Conservation (phyloP, 1,139 yeast species). For the Blastobotrys serpentis region DNA sequence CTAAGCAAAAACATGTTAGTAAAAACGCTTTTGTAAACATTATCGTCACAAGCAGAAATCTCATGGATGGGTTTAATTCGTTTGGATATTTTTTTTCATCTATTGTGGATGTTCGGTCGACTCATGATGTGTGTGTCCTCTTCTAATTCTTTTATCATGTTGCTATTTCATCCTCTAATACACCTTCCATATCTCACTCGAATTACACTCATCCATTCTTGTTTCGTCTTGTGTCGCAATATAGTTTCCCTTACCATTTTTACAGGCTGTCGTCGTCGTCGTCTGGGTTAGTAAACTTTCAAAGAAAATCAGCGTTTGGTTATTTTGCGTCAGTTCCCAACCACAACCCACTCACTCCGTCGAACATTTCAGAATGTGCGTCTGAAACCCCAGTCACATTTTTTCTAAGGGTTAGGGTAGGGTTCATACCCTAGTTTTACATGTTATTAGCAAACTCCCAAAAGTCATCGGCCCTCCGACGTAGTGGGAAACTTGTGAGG, state of each 20-base stretch:
- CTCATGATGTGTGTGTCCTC: too few relatives aligned
- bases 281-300: constrained; percentile 10
- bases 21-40: background rate
- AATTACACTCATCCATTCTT: background rate
- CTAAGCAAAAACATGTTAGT: background rate
- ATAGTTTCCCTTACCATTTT: constrained; percentile 6
- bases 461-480: too few relatives aligned
- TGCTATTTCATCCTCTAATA: too few relatives aligned
- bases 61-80: background rate
- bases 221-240: background rate
- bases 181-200: background rate
- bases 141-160: too few relatives aligned
- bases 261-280: constrained; percentile 11
- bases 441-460: too few relatives aligned
- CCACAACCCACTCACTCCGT: background rate
- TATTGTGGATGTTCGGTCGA: background rate
- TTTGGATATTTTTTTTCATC: background rate
- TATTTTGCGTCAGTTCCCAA: background rate
- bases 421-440: constrained; percentile 6
- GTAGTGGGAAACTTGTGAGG: too few relatives aligned
- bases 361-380: background rate
- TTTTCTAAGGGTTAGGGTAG: background rate
- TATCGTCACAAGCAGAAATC: background rate
- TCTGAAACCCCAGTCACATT: background rate
- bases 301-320: constrained; percentile 3